Conservation (phyloP, 148 eudicot species). For the Pharnaceum exiguum region DNA sequence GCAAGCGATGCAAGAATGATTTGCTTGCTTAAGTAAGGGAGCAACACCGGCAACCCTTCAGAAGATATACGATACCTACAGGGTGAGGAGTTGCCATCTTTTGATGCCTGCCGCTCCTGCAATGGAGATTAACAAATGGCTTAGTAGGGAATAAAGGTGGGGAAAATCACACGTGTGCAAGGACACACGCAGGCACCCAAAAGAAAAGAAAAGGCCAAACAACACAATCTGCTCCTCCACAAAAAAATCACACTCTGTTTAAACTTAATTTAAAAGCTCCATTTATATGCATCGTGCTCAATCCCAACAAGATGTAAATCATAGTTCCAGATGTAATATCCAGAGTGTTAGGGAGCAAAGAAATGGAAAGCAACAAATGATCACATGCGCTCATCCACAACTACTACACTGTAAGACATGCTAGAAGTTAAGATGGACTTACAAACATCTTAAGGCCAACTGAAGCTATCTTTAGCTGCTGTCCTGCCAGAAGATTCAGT, state of each 20-base stretch:
- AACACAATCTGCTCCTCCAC: too few relatives aligned
- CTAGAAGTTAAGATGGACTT: conserved; percentile 30
- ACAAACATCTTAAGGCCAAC: conserved; percentile 99
- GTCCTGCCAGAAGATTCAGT: conserved; percentile 68
- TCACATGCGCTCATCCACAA: too few relatives aligned
- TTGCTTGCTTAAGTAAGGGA: conserved; percentile 88
- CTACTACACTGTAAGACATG: not conserved
- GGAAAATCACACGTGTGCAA: not conserved
- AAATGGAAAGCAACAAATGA: too few relatives aligned
- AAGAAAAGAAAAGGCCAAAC: too few relatives aligned
- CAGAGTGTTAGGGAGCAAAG: too few relatives aligned
- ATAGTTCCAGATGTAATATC: too few relatives aligned
- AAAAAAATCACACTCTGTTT: too few relatives aligned
- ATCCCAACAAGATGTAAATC: too few relatives aligned
- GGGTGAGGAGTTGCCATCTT: conserved; percentile 63
- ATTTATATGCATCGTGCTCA: too few relatives aligned
- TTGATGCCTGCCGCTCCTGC: conserved; percentile 86
- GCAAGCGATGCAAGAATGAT: conserved; percentile 52
- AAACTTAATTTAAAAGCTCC: too few relatives aligned
- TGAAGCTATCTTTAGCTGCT: conserved; percentile 92
- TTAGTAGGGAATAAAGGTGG: not conserved
- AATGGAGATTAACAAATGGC: not conserved
- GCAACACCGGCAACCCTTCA: conserved; percentile 91
- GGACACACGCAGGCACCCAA: too few relatives aligned
- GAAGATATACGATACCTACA: conserved; percentile 92